phyloP scores from a whole-genome alignment of 306 rosid genomes.

The Mimosa bimucronata region DNA sequence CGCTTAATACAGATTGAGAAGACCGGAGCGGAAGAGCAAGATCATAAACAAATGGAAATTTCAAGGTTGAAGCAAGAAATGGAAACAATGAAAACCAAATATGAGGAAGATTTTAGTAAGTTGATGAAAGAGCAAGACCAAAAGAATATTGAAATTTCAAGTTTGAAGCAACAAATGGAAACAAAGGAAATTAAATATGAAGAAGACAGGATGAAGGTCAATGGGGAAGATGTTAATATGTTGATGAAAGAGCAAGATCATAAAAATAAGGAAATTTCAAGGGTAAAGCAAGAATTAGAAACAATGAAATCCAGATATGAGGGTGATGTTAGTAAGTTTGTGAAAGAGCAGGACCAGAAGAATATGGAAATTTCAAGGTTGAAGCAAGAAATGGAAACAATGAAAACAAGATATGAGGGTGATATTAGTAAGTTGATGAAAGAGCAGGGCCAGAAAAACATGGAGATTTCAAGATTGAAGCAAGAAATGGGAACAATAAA shows the following conservation, averaged over 20 bases:
- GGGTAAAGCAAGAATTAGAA: neutral
- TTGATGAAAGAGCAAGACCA: conserved; percentile 6
- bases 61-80: conserved; percentile 16
- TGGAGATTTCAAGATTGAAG: conserved; percentile 55
- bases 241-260: neutral
- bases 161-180: conserved; percentile 5
- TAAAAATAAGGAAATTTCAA: neutral
- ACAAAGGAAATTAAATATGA: neutral
- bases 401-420: conserved; percentile 3
- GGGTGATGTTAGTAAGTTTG: neutral
- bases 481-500: conserved; percentile 57
- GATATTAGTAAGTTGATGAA: conserved; percentile 36
- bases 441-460: conserved; percentile 54
- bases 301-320: neutral
- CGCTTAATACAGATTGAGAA: conserved; percentile 54
- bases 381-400: conserved; percentile 57
- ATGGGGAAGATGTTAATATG: neutral
- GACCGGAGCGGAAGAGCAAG: conserved; percentile 32
- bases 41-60: neutral
- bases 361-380: conserved; percentile 49
- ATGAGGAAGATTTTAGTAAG: neutral
- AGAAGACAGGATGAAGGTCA: neutral
- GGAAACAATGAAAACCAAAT: neutral
- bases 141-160: conserved; percentile 1
- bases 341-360: conserved; percentile 30